These are phyloP conservation scores for Mimosa pudica DNA, from an alignment of 306 rosid species.

Conservation along the genomic window DNA sequence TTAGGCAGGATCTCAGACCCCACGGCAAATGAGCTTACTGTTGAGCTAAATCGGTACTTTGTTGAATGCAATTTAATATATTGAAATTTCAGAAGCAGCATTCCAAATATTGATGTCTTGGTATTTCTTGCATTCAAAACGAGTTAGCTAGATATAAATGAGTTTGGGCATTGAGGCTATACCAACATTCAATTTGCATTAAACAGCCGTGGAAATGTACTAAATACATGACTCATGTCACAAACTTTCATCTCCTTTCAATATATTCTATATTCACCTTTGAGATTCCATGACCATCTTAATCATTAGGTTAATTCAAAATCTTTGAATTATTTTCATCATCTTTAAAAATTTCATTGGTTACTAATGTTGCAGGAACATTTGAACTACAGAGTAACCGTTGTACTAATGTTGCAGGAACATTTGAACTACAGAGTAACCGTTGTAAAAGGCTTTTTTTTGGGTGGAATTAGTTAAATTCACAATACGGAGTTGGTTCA, in stretches of 20 bases:
- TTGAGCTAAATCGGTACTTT: no score
- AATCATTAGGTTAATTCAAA: neutral
- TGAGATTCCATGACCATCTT: neutral
- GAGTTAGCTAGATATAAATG: slow-evolving; percentile 26
- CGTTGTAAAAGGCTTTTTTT: neutral
- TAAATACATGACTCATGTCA: slow-evolving; percentile 25
- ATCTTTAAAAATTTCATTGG: neutral
- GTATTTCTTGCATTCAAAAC: slow-evolving; percentile 32
- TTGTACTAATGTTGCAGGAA: slow-evolving; percentile 4
- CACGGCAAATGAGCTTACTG: no score
- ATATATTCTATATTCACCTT: neutral
- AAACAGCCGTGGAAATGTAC: slow-evolving; percentile 21
- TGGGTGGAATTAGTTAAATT: neutral
- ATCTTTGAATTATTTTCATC: neutral
- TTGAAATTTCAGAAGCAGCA: slow-evolving; percentile 17
- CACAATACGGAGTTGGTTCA: neutral
- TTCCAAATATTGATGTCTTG: slow-evolving; percentile 39
- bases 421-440: neutral
- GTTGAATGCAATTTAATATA: neutral
- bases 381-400: neutral
- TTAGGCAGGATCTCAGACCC: no score
- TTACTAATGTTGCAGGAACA: slow-evolving; percentile 1
- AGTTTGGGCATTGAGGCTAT: slow-evolving; percentile 19
- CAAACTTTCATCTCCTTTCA: neutral
- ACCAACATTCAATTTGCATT: slow-evolving; percentile 31